Base-by-base conservation (phyloP, 441 rosid genomes). In the Syzygium syzygioides region DNA sequence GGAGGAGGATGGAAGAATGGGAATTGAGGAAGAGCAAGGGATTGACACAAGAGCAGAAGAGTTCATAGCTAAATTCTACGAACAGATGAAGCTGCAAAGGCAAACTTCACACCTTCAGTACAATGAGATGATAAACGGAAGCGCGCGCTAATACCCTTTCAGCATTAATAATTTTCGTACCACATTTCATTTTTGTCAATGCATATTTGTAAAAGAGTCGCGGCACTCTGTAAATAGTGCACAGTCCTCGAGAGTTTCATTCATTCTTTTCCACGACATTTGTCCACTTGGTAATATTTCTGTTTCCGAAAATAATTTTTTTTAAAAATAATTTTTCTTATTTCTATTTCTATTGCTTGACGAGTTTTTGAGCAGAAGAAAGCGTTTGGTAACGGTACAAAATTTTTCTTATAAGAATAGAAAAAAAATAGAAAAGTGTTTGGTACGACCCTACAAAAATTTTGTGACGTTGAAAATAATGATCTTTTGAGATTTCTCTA, bases 41-140 rank as follows among this genome's bases (percentile, higher is more conserved):
- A 95, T 98, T 71, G 99, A 98, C 90, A 87, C 86, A 54, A 95
- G 66, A 91, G 99, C 99, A 11, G 99, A 95, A 90, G 92, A 94
- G 94, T 97, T 97, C 89, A 97, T 96, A 88, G 95, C 97, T 30
- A 92, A 92, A 50, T 96, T 97, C 91, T 94, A 95, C 89, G 89
- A 91, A 89, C 97, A 95, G 88, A 94, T 94, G 88, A 96, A 93
- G 94, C 90, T 96, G 89, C 99, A 96, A 90, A 94, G 98, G 86
- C 98, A 96, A 91, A 90, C 94, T 55, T 98, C 98, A 26, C 93
- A 91, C 90, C 88, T 93, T 60, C 92, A 93, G 88, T 93, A 94
- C 88, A 90, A 92, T 54, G 93, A 96, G 54, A 91, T 85, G 80
- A 85, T 76, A 11, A 89, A 79, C 53, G 68, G 68, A 85, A 91